Evolutionary conservation across 495 filamentous ascomycete species (phyloP), one percentile per base, ranked within the genome.

Genomic region (Penicillium samsonianum): DNA sequence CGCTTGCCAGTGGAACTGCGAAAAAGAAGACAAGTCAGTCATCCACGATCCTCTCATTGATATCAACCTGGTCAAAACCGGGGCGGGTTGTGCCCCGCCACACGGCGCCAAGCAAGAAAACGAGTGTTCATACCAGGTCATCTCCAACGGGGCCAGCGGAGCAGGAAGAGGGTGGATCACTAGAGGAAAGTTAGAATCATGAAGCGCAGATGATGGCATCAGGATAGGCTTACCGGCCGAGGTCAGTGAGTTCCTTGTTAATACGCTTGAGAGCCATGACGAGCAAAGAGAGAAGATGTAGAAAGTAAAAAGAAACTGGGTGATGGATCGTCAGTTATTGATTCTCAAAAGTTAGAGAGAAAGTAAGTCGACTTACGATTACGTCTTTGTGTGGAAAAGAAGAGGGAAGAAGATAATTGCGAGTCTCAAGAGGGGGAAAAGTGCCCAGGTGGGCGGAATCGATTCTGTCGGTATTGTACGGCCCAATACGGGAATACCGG

Each of bases 201-300:
- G 30, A 41, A 17, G 22, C 20, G n/a, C 37, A 26, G 26, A 35
- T 20, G 22, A 30, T 58, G 43, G 43, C 33, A 45, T 44, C 50
- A 47, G 31, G 33, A 59, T 35, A 62, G 55, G 53, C 85, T 73
- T 96, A 98, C 93, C 94, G 91, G 81, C 94, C 94, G 72, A 98
- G 87, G 72, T 98, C 94, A 80, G 91, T 90, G 79, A 98, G 89
- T 84, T 98, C 94, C 87, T 98, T 98, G 87, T 96, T 97, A 82
- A 98, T 98, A 76, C 94, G 85, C 90, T 98, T 98, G 72, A 98
- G 87, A 80, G 94, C 94, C 94, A 98, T 98, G 67, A 67, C 76
- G 75, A 68, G 30, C 33, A 44, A 53, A 51, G 43, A 43, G 23
- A 31, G 26, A 48, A 53, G 44, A 25, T 43, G 25, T n/a, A 43